These are phyloP conservation scores for Sclerotinia nivalis DNA, from an alignment of 2,329 filamentous ascomycete species.

Conservation along the genomic window DNA sequence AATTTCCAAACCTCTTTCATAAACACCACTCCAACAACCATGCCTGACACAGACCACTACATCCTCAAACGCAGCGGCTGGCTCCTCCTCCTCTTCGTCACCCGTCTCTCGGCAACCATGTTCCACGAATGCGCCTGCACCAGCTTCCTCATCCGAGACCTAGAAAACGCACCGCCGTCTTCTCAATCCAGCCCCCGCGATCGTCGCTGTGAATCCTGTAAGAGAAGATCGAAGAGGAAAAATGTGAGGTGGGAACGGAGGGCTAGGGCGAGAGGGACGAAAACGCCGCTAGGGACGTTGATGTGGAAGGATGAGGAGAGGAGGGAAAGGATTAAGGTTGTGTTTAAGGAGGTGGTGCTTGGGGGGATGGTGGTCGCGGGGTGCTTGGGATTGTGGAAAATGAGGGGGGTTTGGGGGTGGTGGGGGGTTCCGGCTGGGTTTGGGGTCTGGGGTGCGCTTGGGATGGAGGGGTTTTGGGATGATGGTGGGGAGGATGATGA, in stretches of 20 bases:
- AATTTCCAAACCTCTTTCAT: too few species aligned
- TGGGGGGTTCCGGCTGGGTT: constrained; percentile 7
- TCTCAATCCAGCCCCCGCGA: not conserved
- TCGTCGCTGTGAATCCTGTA: not conserved
- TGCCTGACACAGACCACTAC: not conserved
- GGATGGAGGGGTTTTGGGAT: not conserved
- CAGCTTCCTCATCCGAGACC: not conserved
- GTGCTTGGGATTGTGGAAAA: constrained; percentile 9
- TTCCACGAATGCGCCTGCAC: not conserved
- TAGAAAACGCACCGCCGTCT: not conserved
- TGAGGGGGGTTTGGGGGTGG: constrained; percentile 16
- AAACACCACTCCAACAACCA: not conserved
- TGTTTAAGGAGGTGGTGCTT: not conserved
- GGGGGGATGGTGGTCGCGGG: not conserved
- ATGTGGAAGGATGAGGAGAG: not conserved
- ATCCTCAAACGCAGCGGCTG: constrained; percentile 16
- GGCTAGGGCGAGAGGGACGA: not conserved
- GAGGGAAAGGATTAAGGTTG: not conserved
- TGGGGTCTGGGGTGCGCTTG: not conserved
- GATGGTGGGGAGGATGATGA: not conserved
- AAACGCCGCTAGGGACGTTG: not conserved
- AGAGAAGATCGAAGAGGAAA: not conserved
- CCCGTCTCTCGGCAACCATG: not conserved
- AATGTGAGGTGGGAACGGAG: not conserved
- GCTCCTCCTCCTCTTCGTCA: constrained; percentile 9